These are phyloP conservation scores for Cercospora sesami DNA, from an alignment of 2,329 filamentous ascomycete genomes.

Conservation along the genomic window DNA sequence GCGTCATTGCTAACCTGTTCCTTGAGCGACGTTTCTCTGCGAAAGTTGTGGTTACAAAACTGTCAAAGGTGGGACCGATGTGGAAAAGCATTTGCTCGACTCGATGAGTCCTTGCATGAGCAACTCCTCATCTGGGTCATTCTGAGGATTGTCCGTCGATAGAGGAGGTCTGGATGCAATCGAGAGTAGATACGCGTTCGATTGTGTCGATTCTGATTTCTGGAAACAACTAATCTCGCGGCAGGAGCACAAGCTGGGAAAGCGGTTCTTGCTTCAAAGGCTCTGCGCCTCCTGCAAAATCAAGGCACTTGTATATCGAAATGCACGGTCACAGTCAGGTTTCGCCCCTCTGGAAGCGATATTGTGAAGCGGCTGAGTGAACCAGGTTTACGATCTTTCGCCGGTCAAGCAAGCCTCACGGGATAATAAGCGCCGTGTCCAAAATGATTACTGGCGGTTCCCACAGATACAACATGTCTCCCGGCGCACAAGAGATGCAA, in stretches of 20 bases:
- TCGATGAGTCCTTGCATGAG: neutral
- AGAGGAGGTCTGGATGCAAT: neutral
- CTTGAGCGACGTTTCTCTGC: neutral
- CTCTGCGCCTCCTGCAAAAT: too few relatives aligned
- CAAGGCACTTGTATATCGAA: too few relatives aligned
- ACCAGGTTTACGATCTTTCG: neutral
- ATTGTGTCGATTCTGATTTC: neutral
- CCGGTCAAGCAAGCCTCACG: neutral
- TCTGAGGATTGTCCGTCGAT: neutral
- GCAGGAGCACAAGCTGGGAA: too few relatives aligned
- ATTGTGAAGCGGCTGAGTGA: neutral
- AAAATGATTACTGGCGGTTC: neutral
- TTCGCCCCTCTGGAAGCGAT: neutral
- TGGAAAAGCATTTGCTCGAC: neutral
- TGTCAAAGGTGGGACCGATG: too few relatives aligned
- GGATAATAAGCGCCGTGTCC: neutral
- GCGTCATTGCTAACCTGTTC: neutral
- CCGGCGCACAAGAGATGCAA: neutral
- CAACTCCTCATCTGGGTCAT: neutral
- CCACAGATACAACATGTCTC: neutral
- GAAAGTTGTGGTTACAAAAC: neutral
- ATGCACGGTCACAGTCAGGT: too few relatives aligned
- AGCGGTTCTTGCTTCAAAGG: too few relatives aligned
- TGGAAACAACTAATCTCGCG: neutral
- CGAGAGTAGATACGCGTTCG: neutral